Conservation (phyloP, 345 rosid species). For the Murraya paniculata region DNA sequence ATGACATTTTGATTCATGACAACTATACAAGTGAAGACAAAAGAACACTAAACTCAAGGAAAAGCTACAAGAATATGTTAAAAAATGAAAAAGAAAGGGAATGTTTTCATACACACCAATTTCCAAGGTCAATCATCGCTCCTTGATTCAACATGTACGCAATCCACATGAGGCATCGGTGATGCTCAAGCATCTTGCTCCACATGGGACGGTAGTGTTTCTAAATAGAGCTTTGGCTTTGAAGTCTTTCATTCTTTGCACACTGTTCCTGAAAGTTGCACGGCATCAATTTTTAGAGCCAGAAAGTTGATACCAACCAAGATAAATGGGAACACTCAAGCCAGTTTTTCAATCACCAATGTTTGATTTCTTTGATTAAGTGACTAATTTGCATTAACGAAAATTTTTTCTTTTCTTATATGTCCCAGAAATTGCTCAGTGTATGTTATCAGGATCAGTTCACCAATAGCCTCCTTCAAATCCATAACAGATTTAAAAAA, state of each 20-base stretch:
- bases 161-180: neutral
- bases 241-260: constrained; percentile 34
- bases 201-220: constrained; percentile 1
- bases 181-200: neutral
- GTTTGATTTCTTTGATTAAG: neutral
- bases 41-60: neutral
- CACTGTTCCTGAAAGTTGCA: constrained; percentile 36
- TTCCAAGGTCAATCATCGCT: neutral
- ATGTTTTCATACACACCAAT: neutral
- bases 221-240: constrained; percentile 6
- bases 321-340: neutral
- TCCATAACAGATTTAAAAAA: neutral
- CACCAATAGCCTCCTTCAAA: neutral
- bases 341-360: neutral
- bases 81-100: neutral
- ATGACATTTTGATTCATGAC: neutral
- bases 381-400: neutral
- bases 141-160: neutral
- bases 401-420: neutral
- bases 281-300: neutral
- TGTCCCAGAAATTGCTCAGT: neutral
- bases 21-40: constrained; percentile 3
- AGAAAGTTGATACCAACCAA: neutral
- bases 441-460: neutral
- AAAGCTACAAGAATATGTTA: neutral